A percentile compares a stretch with the other conserved stretches of the same genome.
Conservation (phyloP, 2,329 filamentous ascomycete species). For the Penicillium sp. region DNA sequence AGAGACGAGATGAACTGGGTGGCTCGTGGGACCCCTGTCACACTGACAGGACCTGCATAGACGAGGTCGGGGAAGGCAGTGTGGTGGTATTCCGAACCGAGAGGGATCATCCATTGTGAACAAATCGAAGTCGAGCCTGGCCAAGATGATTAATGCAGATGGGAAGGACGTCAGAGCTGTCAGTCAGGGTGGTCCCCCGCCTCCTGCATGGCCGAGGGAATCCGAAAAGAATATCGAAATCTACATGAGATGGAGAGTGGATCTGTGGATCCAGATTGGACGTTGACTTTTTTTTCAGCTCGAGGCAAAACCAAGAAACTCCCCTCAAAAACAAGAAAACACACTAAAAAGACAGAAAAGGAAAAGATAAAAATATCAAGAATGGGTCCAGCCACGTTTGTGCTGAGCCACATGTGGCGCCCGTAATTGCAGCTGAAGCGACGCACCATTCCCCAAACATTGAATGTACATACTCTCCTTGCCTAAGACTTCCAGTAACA, state of each 20-base stretch:
- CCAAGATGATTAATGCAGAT: background rate
- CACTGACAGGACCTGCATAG: slow-evolving; percentile 1
- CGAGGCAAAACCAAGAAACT: too few species aligned
- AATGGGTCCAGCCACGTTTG: slow-evolving; percentile 16
- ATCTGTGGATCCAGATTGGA: background rate
- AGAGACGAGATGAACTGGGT: slow-evolving; percentile 2
- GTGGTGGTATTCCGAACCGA: background rate
- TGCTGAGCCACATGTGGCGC: slow-evolving; percentile 29
- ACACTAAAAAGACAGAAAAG: background rate
- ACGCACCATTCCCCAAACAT: background rate
- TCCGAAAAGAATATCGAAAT: background rate
- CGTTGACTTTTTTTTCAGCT: background rate
- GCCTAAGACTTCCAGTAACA: background rate
- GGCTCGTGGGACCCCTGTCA: slow-evolving; percentile 17
- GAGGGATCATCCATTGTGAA: background rate
- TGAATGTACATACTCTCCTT: background rate
- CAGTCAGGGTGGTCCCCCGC: background rate
- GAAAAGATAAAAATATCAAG: background rate
- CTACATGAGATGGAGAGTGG: background rate
- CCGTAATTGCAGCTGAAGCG: slow-evolving; percentile 18
- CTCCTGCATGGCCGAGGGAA: background rate
- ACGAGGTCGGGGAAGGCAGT: background rate
- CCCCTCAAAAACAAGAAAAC: background rate
- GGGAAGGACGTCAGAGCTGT: background rate
- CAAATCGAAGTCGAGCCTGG: background rate